A percentile compares a stretch with the other conserved stretches of the same genome.
These are phyloP conservation scores for Claviceps humidiphila DNA, from an alignment of 2,329 filamentous ascomycete genomes.

Conservation along the genomic window DNA sequence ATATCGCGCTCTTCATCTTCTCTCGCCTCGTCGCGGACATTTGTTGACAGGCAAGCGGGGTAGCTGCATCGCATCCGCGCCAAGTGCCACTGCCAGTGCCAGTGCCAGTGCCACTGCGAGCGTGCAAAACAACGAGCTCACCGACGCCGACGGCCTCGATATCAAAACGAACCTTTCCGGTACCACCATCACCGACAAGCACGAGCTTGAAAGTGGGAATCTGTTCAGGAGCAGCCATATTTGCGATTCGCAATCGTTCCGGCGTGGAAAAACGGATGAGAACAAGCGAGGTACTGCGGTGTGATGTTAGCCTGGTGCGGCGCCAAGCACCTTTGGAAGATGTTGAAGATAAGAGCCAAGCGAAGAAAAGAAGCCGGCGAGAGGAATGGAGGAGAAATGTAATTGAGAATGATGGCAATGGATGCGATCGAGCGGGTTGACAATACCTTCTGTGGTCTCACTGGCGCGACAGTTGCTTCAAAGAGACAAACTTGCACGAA, in stretches of 20 bases:
- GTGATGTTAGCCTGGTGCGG: conserved; percentile 19
- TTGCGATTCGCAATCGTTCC: conserved; percentile 17
- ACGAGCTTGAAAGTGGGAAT: conserved; percentile 97
- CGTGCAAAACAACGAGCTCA: conserved; percentile 10
- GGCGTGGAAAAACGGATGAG: conserved; percentile 23
- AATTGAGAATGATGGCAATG: conserved; percentile 11
- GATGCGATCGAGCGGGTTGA: conserved; percentile 8
- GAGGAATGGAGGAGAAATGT: not conserved
- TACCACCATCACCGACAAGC: conserved; percentile 97
- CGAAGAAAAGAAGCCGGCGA: not conserved
- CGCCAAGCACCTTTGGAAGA: not conserved
- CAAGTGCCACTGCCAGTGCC: not conserved
- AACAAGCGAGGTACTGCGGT: conserved; percentile 32
- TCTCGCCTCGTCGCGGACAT: not conserved
- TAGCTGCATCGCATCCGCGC: conserved; percentile 2
- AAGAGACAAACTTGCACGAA: conserved; percentile 21
- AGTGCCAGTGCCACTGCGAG: not conserved
- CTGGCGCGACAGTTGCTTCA: conserved; percentile 18
- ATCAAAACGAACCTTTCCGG: conserved; percentile 66
- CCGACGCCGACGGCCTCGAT: not conserved
- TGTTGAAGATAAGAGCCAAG: not conserved
- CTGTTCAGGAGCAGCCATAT: conserved; percentile 46
- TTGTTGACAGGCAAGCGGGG: conserved; percentile 11
- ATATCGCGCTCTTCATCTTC: not conserved
- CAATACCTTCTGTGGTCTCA: conserved; percentile 13